Evolutionary conservation across 139 green algal species (phyloP).

Genomic region (Tetradesmus lagerheimii): DNA sequence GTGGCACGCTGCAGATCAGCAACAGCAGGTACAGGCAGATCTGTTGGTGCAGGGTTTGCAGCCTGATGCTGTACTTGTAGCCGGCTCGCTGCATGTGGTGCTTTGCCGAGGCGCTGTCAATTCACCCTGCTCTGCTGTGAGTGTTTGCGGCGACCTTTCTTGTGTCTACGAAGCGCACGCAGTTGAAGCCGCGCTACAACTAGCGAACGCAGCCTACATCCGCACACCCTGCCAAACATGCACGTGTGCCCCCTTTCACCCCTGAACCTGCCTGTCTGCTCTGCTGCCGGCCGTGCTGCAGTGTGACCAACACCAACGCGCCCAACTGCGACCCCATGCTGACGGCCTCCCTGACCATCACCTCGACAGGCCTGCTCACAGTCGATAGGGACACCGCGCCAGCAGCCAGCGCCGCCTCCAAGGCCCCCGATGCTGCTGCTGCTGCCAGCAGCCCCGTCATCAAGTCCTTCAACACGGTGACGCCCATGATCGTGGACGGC

Average conservation of each 20-base stretch:
- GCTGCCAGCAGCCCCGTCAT: neutral
- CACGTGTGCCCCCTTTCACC: too few relatives aligned
- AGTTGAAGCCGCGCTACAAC: too few relatives aligned
- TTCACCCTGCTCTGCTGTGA: too few relatives aligned
- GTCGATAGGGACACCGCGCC: neutral
- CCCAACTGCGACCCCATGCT: conserved; percentile 5
- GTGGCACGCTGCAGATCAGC: neutral
- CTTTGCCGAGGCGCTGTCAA: too few relatives aligned
- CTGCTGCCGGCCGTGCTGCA: neutral
- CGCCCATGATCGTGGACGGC: neutral
- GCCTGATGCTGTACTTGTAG: neutral
- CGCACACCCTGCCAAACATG: too few relatives aligned
- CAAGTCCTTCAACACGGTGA: conserved; percentile 13
- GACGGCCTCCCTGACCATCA: neutral
- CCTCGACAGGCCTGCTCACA: neutral
- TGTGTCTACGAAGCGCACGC: too few relatives aligned
- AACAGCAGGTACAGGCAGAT: too few relatives aligned
- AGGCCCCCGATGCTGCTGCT: too few relatives aligned
- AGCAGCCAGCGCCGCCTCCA: neutral
- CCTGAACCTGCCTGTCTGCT: too few relatives aligned
- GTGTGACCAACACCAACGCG: neutral
- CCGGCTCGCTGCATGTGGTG: too few relatives aligned
- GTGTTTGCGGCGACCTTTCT: too few relatives aligned
- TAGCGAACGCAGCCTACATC: too few relatives aligned
- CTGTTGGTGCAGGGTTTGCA: neutral